Evolutionary conservation across 768 basidiomycete genomes (phyloP).

Genomic region (Boletus sensibilis): DNA sequence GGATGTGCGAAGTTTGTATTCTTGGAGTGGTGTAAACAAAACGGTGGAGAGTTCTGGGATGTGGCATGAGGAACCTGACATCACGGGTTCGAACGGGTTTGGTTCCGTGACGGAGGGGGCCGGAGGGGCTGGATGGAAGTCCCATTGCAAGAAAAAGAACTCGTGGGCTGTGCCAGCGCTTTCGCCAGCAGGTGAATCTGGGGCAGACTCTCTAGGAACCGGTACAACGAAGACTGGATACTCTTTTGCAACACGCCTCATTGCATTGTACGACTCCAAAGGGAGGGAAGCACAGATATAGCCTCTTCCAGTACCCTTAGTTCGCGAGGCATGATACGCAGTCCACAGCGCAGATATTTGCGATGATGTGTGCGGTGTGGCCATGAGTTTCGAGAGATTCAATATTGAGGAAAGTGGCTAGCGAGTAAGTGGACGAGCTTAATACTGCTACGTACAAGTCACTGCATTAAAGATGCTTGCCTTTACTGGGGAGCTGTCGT

Average conservation of each 20-base stretch:
- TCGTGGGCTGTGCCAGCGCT: conserved; percentile 52
- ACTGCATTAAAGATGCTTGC: conserved; percentile 32
- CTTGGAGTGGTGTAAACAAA: conserved; percentile 89
- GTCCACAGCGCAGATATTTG: conserved; percentile 87
- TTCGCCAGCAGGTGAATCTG: conserved; percentile 32
- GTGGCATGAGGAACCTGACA: conserved; percentile 18
- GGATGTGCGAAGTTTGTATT: conserved; percentile 81
- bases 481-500: conserved; percentile 69
- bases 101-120: conserved; percentile 45
- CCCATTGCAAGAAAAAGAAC: conserved; percentile 90
- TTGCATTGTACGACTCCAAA: conserved; percentile 64
- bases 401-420: conserved; percentile 82
- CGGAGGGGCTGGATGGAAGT: conserved; percentile 71
- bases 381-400: conserved; percentile 68
- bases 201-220: conserved; percentile 51
- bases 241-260: conserved; percentile 58
- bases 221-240: conserved; percentile 86
- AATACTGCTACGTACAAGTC: background rate
- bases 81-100: conserved; percentile 44
- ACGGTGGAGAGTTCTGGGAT: conserved; percentile 69
- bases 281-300: conserved; percentile 85
- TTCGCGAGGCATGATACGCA: conserved; percentile 80
- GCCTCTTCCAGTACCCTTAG: conserved; percentile 77
- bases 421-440: background rate
- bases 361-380: conserved; percentile 64